Base-by-base conservation (phyloP, 176 grass and related monocot genomes). In the Triticum timopheevii region DNA sequence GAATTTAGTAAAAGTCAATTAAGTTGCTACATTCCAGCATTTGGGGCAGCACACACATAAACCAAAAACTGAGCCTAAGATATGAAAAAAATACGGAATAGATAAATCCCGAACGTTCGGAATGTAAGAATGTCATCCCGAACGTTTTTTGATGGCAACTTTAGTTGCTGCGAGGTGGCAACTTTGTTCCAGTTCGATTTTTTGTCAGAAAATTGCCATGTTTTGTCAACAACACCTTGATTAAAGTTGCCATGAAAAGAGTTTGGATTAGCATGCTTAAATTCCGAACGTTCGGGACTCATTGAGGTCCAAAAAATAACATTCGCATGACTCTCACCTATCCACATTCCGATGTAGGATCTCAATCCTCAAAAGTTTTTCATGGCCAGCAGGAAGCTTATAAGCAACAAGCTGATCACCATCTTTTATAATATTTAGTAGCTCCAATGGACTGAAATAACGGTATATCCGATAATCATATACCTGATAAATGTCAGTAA, bases 331-430 rank as follows among this genome's bases (percentile, higher is more conserved):
- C 58, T 31, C 62, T 88, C 70, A 99, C 97, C 90, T 90, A 56
- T 99, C 94, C 34, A 83, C 84, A 84, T 86, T 89, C 30, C 69
- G 71, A 84, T 99, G 94, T 35, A 90, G 73, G 71, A 99, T 96
- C 67, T 99, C 97, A 68, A 99, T 28, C 83, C 89, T 97, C 34
- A 89, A 22, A 86, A 91, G 76, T 70, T 89, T 94, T 79, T 91
- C 94, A 93, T 93, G 78, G 39, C 84, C 88, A 88, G 65, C 80
- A 47, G 92, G 97, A 54, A 99, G 90, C 80, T 84, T 99, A 79
- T 99, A 99, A 4, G 92, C 97, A 64, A 99, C 92, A 80, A 99
- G 93, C 76, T 85, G 74, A 72, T 99, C 97, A 85, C 90, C 89
- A 86, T 99, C 94, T 85, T 99, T 99, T 94, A 96, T 92, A 75